These are phyloP conservation scores for Antarctomyces pellizariae DNA, from an alignment of 495 filamentous ascomycete genomes.

Conservation along the genomic window DNA sequence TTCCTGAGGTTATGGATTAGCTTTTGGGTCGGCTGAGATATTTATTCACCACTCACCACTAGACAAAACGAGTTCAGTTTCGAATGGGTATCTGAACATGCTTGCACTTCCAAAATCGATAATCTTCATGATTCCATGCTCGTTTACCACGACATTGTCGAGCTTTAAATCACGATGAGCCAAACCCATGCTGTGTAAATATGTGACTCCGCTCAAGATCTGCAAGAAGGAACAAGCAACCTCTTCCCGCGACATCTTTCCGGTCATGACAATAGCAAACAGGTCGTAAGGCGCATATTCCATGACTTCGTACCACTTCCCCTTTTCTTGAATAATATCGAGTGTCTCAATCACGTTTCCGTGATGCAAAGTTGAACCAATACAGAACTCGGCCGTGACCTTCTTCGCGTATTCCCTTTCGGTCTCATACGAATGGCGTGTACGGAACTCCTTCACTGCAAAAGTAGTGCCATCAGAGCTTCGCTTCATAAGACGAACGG, in stretches of 20 bases:
- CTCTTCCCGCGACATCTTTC: constrained; percentile 88
- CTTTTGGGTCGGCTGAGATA: constrained; percentile 5
- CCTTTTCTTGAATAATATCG: constrained; percentile 88
- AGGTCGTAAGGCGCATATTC: constrained; percentile 96
- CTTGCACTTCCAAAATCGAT: constrained; percentile 98
- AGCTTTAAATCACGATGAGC: constrained; percentile 92
- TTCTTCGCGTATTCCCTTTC: constrained; percentile 95
- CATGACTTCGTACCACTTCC: constrained; percentile 97
- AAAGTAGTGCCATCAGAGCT: constrained; percentile 79
- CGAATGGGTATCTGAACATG: constrained; percentile 93
- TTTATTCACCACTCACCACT: constrained; percentile 37
- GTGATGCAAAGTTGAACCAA: constrained; percentile 89
- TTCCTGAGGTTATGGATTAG: constrained; percentile 30
- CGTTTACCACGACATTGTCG: constrained; percentile 95
- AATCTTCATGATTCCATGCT: constrained; percentile 97
- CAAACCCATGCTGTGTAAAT: constrained; percentile 86
- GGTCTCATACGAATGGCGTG: constrained; percentile 80
- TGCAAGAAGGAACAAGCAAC: constrained; percentile 80
- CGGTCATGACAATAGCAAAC: constrained; percentile 98
- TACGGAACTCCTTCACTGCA: constrained; percentile 90
- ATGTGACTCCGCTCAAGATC: constrained; percentile 90
- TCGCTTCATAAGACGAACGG: constrained; percentile 83
- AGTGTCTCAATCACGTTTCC: constrained; percentile 97
- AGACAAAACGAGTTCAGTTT: constrained; percentile 69
- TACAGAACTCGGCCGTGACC: constrained; percentile 97